These are phyloP conservation scores for Hysterangium stoloniferum DNA, from an alignment of 768 basidiomycete species.

Conservation along the genomic window DNA sequence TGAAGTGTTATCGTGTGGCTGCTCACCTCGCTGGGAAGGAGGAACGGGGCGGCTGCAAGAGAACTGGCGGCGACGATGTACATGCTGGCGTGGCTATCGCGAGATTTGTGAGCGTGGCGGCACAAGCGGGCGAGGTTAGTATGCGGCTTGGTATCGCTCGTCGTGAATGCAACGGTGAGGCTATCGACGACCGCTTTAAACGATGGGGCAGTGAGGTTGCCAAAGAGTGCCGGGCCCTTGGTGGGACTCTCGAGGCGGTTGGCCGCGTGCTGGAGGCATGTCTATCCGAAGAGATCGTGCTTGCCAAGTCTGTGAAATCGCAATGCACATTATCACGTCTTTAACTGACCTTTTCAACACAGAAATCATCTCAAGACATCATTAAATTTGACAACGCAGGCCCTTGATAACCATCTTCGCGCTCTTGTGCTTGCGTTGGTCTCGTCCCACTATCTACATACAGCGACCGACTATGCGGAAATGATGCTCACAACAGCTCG, in stretches of 20 bases:
- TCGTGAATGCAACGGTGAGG: slow-evolving; percentile 11
- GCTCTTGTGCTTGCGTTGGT: slow-evolving; percentile 62
- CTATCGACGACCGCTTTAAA: slow-evolving; percentile 14
- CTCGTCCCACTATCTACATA: slow-evolving; percentile 64
- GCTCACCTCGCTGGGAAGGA: slow-evolving; percentile 36
- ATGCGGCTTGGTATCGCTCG: slow-evolving; percentile 39
- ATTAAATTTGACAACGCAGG: slow-evolving; percentile 44
- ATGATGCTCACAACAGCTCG: slow-evolving; percentile 60
- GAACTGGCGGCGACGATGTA: background rate
- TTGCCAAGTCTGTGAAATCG: slow-evolving; percentile 47
- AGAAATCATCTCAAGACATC: slow-evolving; percentile 57
- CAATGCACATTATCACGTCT: background rate
- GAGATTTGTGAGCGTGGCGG: slow-evolving; percentile 39
- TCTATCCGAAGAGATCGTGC: slow-evolving; percentile 43
- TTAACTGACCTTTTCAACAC: background rate
- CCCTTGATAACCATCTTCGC: slow-evolving; percentile 67
- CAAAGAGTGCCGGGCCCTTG: slow-evolving; percentile 37
- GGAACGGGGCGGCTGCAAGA: background rate
- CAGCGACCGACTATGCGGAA: slow-evolving; percentile 59
- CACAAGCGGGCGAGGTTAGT: slow-evolving; percentile 44
- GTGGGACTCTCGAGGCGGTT: slow-evolving; percentile 47
- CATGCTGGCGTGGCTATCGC: background rate
- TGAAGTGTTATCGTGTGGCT: slow-evolving; percentile 56
- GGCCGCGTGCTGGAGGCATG: slow-evolving; percentile 48
- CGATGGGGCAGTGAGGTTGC: slow-evolving; percentile 30